Percentiles rank a stretch among this genome's conserved stretches.
Evolutionary conservation across 352 stramenopile genomes (phyloP).

Genomic region (Blastocystis sp.): DNA sequence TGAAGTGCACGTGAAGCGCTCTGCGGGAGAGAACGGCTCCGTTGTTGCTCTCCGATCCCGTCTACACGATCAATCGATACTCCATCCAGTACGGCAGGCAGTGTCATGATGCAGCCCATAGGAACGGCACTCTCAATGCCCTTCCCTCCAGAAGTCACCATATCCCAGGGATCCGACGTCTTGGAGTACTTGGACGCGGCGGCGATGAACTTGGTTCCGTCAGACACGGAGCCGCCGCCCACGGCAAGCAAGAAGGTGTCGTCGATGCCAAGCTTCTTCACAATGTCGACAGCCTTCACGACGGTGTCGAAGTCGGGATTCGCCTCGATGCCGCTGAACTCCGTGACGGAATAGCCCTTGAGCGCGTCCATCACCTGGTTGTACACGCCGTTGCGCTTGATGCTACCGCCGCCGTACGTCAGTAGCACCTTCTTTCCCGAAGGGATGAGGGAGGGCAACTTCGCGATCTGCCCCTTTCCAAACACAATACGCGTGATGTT

Average conservation of each 20-base stretch:
- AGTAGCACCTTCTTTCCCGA: conserved; percentile 58
- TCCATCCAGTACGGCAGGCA: conserved; percentile 6
- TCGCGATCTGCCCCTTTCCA: conserved; percentile 69
- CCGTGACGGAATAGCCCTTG: conserved; percentile 35
- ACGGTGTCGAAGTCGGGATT: conserved; percentile 69
- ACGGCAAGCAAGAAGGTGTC: conserved; percentile 64
- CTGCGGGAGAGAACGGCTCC: conserved; percentile 53
- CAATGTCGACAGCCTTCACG: conserved; percentile 59
- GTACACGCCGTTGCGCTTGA: conserved; percentile 68
- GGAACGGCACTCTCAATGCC: conserved; percentile 52
- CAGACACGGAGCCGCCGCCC: conserved; percentile 59
- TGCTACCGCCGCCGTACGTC: conserved; percentile 63
- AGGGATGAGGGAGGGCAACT: conserved; percentile 60
- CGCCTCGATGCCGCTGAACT: conserved; percentile 68
- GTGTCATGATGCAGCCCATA: conserved; percentile 65
- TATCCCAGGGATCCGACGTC: conserved; percentile 51
- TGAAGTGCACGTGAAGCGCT: neutral
- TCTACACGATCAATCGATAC: neutral
- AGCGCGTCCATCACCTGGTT: conserved; percentile 62
- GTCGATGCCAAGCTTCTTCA: conserved; percentile 50
- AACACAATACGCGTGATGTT: conserved; percentile 70
- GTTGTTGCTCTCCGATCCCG: conserved; percentile 67
- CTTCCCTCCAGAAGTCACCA: conserved; percentile 56
- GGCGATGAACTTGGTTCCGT: conserved; percentile 69
- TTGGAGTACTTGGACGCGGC: conserved; percentile 61